These are phyloP conservation scores for Leptographium procerum DNA, from an alignment of 2,329 filamentous ascomycete genomes.

Conservation along the genomic window DNA sequence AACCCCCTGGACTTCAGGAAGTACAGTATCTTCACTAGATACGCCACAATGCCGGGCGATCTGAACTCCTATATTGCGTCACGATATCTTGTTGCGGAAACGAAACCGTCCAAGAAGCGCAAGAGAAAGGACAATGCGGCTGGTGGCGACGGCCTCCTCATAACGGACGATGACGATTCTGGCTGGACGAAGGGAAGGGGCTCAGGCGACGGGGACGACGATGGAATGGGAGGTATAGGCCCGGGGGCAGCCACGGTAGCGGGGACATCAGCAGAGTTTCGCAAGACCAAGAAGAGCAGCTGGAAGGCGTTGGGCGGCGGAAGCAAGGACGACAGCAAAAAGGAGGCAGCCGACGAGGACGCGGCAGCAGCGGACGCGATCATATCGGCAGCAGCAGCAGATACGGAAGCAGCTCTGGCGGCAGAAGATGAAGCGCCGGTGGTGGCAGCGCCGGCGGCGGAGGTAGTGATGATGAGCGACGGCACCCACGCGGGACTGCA, in stretches of 20 bases:
- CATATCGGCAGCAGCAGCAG: slow-evolving; percentile 58
- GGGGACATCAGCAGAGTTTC: slow-evolving; percentile 50
- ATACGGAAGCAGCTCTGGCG: slow-evolving; percentile 41
- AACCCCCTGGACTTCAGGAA: too few species aligned
- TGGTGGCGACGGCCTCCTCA: slow-evolving; percentile 34
- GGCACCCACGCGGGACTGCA: slow-evolving; percentile 83
- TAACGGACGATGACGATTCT: slow-evolving; percentile 52
- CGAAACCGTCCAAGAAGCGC: slow-evolving; percentile 49
- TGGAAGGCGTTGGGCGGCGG: slow-evolving; percentile 61
- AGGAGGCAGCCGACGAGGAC: slow-evolving; percentile 6
- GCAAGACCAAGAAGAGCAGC: slow-evolving; percentile 62
- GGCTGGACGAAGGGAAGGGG: slow-evolving; percentile 31
- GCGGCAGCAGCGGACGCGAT: slow-evolving; percentile 61
- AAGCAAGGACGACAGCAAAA: slow-evolving; percentile 10
- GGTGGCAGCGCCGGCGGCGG: slow-evolving; percentile 35
- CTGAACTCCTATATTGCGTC: slow-evolving; percentile 81
- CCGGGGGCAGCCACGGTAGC: slow-evolving; percentile 34
- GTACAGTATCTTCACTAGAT: not conserved
- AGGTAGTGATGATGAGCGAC: slow-evolving; percentile 62
- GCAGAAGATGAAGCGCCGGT: slow-evolving; percentile 39
- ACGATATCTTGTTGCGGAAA: slow-evolving; percentile 69
- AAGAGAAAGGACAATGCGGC: slow-evolving; percentile 44
- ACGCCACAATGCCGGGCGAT: slow-evolving; percentile 37
- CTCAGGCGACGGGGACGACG: slow-evolving; percentile 28
- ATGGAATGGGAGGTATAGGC: slow-evolving; percentile 39